phyloP scores from a whole-genome alignment of 176 grass and related monocot genomes.

The Melocanna baccifera region DNA sequence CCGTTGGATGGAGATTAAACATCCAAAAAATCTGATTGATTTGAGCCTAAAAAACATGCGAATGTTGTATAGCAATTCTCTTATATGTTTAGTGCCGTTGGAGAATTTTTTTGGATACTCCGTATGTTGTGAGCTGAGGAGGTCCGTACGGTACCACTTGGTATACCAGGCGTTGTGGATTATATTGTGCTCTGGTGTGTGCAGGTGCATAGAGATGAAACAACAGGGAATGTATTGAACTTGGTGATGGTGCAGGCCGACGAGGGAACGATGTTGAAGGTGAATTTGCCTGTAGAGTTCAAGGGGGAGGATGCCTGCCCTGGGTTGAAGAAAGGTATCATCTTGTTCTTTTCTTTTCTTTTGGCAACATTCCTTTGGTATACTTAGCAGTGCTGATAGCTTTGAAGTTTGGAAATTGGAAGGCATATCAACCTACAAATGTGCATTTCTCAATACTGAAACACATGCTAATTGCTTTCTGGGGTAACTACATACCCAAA shows the following conservation, averaged over 20 bases:
- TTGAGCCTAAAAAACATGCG: too few relatives aligned
- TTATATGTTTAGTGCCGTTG: background rate
- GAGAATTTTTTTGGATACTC: background rate
- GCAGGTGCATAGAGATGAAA: slow-evolving; percentile 69
- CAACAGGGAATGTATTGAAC: slow-evolving; percentile 78
- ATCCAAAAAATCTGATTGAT: too few relatives aligned
- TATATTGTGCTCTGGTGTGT: slow-evolving; percentile 14
- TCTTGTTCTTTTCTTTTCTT: background rate
- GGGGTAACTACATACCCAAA: background rate
- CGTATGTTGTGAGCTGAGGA: background rate
- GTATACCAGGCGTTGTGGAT: background rate
- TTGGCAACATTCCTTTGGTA: slow-evolving; percentile 8
- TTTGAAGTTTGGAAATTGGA: background rate
- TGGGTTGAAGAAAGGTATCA: slow-evolving; percentile 83
- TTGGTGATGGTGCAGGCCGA: slow-evolving; percentile 81
- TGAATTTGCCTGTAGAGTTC: slow-evolving; percentile 72
- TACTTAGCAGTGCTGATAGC: background rate
- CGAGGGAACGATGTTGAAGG: slow-evolving; percentile 61
- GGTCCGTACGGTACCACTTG: background rate
- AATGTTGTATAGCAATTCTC: too few relatives aligned
- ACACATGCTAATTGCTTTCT: background rate
- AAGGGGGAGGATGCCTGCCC: slow-evolving; percentile 74
- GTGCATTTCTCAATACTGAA: background rate
- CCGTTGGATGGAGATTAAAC: too few relatives aligned
- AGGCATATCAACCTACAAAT: background rate